Base-by-base conservation (phyloP, 2,329 filamentous ascomycete species). In the Trichoderma aggressivum region DNA sequence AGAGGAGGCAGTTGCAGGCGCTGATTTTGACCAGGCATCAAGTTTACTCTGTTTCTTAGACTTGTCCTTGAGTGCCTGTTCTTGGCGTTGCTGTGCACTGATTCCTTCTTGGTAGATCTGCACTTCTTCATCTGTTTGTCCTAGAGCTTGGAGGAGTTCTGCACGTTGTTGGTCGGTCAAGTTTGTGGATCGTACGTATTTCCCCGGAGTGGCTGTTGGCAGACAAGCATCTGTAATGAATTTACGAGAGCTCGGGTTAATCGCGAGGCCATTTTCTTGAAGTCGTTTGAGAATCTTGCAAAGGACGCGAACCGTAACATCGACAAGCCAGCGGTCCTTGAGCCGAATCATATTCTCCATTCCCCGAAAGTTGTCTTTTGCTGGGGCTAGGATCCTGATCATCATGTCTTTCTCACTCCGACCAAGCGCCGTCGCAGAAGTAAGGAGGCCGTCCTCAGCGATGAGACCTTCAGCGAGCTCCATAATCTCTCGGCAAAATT, bases 401-500 rank as follows among this genome's bases (percentile, higher is more conserved):
- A 84, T 84, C 32, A 79, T 77, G n/a, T 81, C 81, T 28, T 78
- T 75, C 50, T 82, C 80, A 47, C 76, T 81, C 68, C 78, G 80
- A 10, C 77, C 78, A 12, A 78, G 72, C 6, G 80, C 78, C 39
- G 79, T 79, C 14, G 92, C 92, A 59, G 91, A 92, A 2, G 93
- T 89, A 73, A 99, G 90, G 71, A 98, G 87, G 64, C 90, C 91
- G 79, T 97, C 96, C 75, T 97, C 91, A 53, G 93, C 90, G 77
- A 98, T 92, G 2, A 97, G 86, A 43, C 88, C 87, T 77, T 97
- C 93, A 0, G 95, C 94, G 77, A 97, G 92, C 76, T 98, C 94
- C 89, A 99, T 99, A 16, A 93, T 92, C 78, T 97, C 94, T 74
- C 96, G 91, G 78, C 94, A 98, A 77, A 98, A 98, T 71, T 97